phyloP scores from a whole-genome alignment of 1,139 yeast species.

The Kodamaea arcana region DNA sequence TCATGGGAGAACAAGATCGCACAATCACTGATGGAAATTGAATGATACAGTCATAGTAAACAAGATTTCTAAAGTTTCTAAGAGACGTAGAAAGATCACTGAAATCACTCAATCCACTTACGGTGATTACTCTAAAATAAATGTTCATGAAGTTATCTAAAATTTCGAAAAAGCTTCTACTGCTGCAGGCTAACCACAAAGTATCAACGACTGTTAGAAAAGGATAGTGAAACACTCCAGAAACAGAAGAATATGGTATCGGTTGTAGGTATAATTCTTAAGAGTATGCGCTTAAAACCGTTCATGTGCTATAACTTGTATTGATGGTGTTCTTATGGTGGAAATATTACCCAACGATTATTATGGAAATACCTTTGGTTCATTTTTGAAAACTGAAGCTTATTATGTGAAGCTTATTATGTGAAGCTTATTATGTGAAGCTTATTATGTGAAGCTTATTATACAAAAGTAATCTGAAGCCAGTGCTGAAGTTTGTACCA shows the following conservation, averaged over 20 bases:
- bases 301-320: too few species aligned
- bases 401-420: too few species aligned
- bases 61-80: slow-evolving; percentile 26
- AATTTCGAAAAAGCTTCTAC: slow-evolving; percentile 39
- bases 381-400: too few species aligned
- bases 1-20: slow-evolving; percentile 36
- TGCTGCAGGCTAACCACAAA: slow-evolving; percentile 46
- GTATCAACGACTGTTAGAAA: slow-evolving; percentile 35
- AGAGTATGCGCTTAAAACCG: too few species aligned
- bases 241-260: slow-evolving; percentile 41
- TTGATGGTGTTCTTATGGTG: too few species aligned
- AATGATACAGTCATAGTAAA: slow-evolving; percentile 41
- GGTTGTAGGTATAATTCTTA: too few species aligned
- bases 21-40: slow-evolving; percentile 45
- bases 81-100: slow-evolving; percentile 21
- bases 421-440: too few species aligned
- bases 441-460: too few species aligned
- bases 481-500: too few species aligned
- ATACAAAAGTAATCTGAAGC: too few species aligned
- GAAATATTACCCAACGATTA: too few species aligned
- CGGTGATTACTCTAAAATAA: slow-evolving; percentile 38
- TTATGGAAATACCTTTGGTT: too few species aligned
- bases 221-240: slow-evolving; percentile 29
- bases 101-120: slow-evolving; percentile 38
- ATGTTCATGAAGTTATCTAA: slow-evolving; percentile 26